Evolutionary conservation across 768 basidiomycete genomes (phyloP).

Genomic region (Termitomyces sp.): DNA sequence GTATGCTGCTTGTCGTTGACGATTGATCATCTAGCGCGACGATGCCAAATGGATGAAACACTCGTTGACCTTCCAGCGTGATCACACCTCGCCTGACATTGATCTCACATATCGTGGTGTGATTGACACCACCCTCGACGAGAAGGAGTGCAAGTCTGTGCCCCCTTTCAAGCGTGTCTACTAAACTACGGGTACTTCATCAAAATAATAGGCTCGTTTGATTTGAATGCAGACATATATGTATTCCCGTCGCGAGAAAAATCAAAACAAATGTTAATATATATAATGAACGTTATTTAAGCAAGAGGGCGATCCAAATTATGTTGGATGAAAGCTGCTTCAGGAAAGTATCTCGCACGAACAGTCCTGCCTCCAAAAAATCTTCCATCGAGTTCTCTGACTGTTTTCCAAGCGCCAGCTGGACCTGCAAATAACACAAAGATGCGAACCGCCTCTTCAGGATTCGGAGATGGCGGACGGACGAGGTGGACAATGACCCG

Average conservation of each 20-base stretch:
- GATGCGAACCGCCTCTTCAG: slow-evolving; percentile 84
- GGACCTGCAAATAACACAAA: slow-evolving; percentile 91
- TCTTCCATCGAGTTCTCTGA: slow-evolving; percentile 87
- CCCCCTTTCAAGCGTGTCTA: slow-evolving; percentile 98
- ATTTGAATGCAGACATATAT: slow-evolving; percentile 3
- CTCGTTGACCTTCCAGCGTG: slow-evolving; percentile 88
- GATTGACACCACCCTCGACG: slow-evolving; percentile 83
- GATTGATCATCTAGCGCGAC: slow-evolving; percentile 56
- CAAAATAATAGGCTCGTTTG: slow-evolving; percentile 6
- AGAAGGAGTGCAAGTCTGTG: slow-evolving; percentile 94
- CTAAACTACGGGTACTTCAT: slow-evolving; percentile 27
- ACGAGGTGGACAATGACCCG: slow-evolving; percentile 81
- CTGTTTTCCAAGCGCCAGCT: slow-evolving; percentile 93
- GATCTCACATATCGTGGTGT: slow-evolving; percentile 87
- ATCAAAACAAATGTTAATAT: slow-evolving; percentile 13
- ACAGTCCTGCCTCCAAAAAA: slow-evolving; percentile 87
- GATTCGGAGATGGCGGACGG: slow-evolving; percentile 56
- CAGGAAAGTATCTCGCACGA: slow-evolving; percentile 77
- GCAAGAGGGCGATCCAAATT: slow-evolving; percentile 44
- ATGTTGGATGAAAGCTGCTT: slow-evolving; percentile 43
- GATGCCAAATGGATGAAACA: slow-evolving; percentile 95
- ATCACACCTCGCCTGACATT: slow-evolving; percentile 73
- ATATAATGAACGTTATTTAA: slow-evolving; percentile 9
- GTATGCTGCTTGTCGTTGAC: background rate
- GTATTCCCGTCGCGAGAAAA: slow-evolving; percentile 8